These are phyloP conservation scores for Dichotomopilus funicola DNA, from an alignment of 2,329 filamentous ascomycete genomes.

Conservation along the genomic window DNA sequence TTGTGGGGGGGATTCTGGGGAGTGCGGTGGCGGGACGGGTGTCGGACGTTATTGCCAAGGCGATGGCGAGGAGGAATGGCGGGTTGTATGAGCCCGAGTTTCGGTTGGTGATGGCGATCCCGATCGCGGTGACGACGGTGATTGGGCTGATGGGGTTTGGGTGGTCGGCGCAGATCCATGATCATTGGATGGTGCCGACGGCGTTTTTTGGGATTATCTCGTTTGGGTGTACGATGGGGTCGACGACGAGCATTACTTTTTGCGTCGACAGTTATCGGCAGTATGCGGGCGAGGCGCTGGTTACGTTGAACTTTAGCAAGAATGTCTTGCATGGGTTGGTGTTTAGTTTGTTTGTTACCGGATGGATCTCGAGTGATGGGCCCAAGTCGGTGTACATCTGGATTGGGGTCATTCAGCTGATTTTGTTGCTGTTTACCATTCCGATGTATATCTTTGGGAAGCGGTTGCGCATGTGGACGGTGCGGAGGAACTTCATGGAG, in stretches of 20 bases:
- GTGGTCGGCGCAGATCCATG: slow-evolving; percentile 72
- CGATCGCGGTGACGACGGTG: slow-evolving; percentile 69
- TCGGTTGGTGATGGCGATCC: slow-evolving; percentile 77
- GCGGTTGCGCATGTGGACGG: slow-evolving; percentile 88
- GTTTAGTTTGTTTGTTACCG: slow-evolving; percentile 80
- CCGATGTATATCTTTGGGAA: slow-evolving; percentile 96
- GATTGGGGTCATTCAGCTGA: slow-evolving; percentile 79
- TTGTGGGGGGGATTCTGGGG: slow-evolving; percentile 82
- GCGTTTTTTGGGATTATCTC: slow-evolving; percentile 88
- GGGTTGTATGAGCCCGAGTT: slow-evolving; percentile 95
- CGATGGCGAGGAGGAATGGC: slow-evolving; percentile 78
- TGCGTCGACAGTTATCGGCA: slow-evolving; percentile 89
- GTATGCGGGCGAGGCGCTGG: slow-evolving; percentile 88
- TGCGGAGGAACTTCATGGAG: slow-evolving; percentile 79
- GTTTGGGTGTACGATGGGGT: slow-evolving; percentile 85
- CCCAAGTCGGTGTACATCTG: slow-evolving; percentile 73
- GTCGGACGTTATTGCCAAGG: slow-evolving; percentile 76
- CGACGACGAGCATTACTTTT: slow-evolving; percentile 88
- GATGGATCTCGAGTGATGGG: slow-evolving; percentile 72
- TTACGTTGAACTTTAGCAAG: slow-evolving; percentile 91
- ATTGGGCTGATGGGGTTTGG: slow-evolving; percentile 92
- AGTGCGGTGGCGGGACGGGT: slow-evolving; percentile 85
- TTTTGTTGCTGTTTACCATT: slow-evolving; percentile 65
- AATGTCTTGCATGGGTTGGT: slow-evolving; percentile 87
- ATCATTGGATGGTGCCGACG: slow-evolving; percentile 87